Percentiles rank a stretch among this genome's conserved stretches.
Conservation (phyloP, 2,329 filamentous ascomycete genomes). For the Neopestalotiopsis rosae region DNA sequence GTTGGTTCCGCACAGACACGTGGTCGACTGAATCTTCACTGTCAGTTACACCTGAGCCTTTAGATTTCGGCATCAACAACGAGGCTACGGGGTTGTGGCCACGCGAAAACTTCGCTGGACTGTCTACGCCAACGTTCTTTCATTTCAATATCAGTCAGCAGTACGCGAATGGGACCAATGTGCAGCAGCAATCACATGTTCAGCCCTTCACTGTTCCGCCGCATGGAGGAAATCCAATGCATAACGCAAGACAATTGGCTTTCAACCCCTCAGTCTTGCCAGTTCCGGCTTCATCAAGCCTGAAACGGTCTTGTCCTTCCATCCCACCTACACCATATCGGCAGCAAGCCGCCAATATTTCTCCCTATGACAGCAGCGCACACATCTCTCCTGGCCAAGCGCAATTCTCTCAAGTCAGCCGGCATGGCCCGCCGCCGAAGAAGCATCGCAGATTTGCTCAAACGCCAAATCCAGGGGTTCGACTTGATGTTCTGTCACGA, state of each 20-base stretch:
- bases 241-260: background rate
- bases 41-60: background rate
- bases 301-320: no score
- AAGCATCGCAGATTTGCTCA: background rate
- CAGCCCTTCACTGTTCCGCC: background rate
- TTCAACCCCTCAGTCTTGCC: background rate
- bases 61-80: accelerated
- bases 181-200: background rate
- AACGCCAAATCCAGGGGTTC: background rate
- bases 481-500: no score
- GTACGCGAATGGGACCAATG: accelerated
- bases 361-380: no score
- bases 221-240: accelerated
- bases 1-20: background rate
- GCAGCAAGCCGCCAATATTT: no score
- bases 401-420: background rate
- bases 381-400: background rate
- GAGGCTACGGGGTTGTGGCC: background rate
- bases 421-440: accelerated
- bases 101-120: background rate
- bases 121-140: background rate
- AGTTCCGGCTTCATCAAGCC: no score
- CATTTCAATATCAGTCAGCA: background rate
- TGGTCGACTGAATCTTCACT: background rate
- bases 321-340: no score